A percentile compares a stretch with the other conserved stretches of the same genome.
These are phyloP conservation scores for Thyridium curvatum DNA, from an alignment of 2,329 filamentous ascomycete species.

Conservation along the genomic window DNA sequence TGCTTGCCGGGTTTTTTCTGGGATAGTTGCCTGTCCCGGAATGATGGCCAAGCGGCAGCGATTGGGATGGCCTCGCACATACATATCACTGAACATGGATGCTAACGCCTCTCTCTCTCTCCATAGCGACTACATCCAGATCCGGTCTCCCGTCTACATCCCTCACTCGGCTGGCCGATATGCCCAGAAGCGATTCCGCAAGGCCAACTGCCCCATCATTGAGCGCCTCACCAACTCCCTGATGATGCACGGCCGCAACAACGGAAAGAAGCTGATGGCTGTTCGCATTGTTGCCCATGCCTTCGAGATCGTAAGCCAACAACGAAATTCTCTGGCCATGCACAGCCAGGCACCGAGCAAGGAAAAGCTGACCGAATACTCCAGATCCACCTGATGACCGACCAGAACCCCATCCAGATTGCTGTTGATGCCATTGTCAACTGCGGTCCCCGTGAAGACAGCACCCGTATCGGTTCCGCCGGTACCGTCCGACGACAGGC, in stretches of 20 bases:
- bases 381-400: constrained; percentile 99
- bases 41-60: constrained; percentile 4
- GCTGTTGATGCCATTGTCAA: constrained; percentile 99
- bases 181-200: constrained; percentile 99
- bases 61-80: constrained; percentile 5
- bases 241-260: constrained; percentile 99
- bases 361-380: constrained; percentile 18
- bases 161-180: constrained; percentile 98
- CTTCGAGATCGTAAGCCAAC: constrained; percentile 83
- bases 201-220: constrained; percentile 99
- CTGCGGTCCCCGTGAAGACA: constrained; percentile 99
- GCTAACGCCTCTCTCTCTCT: constrained; percentile 26
- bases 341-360: neutral
- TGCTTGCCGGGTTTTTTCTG: neutral
- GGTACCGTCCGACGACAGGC: constrained; percentile 99
- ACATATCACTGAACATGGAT: constrained; percentile 10
- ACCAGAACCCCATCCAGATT: constrained; percentile 99
- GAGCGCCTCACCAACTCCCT: constrained; percentile 99
- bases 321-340: constrained; percentile 8
- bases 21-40: neutral
- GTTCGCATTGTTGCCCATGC: constrained; percentile 98
- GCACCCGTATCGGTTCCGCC: constrained; percentile 97
- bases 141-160: constrained; percentile 97
- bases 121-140: constrained; percentile 96
- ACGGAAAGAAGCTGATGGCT: constrained; percentile 99